Evolutionary conservation across 2,329 filamentous ascomycete genomes (phyloP).

Genomic region (Myriosclerotinia duriaeana): DNA sequence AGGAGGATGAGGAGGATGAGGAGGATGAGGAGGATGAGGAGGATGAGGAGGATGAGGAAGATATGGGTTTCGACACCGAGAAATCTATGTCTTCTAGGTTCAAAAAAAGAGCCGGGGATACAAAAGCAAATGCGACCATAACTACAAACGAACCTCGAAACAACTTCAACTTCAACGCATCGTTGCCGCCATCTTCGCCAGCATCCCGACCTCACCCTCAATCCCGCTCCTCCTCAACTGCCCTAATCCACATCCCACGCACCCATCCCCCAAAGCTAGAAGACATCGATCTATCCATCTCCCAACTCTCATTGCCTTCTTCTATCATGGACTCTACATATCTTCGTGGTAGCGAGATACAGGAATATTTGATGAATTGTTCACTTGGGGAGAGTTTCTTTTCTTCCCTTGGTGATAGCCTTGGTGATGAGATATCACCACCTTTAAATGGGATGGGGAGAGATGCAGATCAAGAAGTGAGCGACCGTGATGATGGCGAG

Average conservation of each 20-base stretch:
- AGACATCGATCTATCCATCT: not conserved
- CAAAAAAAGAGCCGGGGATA: not conserved
- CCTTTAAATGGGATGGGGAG: not conserved
- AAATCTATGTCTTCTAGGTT: not conserved
- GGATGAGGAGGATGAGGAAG: not conserved
- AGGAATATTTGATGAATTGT: not conserved
- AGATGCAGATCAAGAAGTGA: not conserved
- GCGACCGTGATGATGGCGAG: not conserved
- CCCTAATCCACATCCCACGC: not conserved
- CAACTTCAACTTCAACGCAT: not conserved
- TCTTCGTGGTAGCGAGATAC: not conserved
- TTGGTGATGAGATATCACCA: not conserved
- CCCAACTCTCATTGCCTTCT: not conserved
- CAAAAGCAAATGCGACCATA: not conserved
- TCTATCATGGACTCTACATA: not conserved
- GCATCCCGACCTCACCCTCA: not conserved
- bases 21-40: not conserved
- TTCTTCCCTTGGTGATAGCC: too few relatives aligned
- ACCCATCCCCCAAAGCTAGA: not conserved
- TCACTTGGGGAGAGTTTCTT: not conserved
- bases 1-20: not conserved
- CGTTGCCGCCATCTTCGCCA: not conserved
- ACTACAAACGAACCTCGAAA: not conserved
- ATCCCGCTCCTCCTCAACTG: not conserved
- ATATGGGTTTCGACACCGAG: not conserved